These are phyloP conservation scores for Xerocomellus chrysenteron DNA, from an alignment of 768 basidiomycete genomes.

Conservation along the genomic window DNA sequence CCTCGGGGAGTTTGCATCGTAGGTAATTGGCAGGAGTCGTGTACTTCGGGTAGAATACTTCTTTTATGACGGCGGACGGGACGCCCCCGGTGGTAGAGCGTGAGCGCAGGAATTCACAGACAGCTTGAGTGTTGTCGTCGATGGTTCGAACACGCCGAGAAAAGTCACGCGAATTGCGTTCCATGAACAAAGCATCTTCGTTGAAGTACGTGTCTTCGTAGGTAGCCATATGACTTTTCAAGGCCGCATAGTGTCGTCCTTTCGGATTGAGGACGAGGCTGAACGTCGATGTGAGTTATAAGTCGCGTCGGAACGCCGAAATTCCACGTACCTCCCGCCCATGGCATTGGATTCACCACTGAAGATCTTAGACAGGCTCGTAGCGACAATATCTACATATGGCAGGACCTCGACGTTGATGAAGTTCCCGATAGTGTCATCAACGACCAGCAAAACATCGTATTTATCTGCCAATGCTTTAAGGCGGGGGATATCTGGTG, in stretches of 20 bases:
- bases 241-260: conserved; percentile 60
- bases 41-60: conserved; percentile 90
- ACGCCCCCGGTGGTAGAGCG: conserved; percentile 47
- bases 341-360: conserved; percentile 94
- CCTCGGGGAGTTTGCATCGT: conserved; percentile 54
- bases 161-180: conserved; percentile 97
- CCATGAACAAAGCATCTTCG: conserved; percentile 95
- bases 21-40: conserved; percentile 70
- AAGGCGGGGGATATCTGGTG: conserved; percentile 72
- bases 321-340: conserved; percentile 81
- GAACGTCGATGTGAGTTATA: neutral
- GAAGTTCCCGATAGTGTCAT: conserved; percentile 95
- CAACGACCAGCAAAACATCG: conserved; percentile 84
- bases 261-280: conserved; percentile 89
- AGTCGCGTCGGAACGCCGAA: neutral
- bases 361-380: conserved; percentile 92
- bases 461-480: conserved; percentile 82
- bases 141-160: conserved; percentile 67
- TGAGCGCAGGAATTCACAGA: conserved; percentile 75
- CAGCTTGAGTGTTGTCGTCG: conserved; percentile 77
- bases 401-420: conserved; percentile 88
- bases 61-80: conserved; percentile 56
- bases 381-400: conserved; percentile 86
- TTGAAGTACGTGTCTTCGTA: conserved; percentile 89
- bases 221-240: conserved; percentile 59